These are phyloP conservation scores for Cercospora brassicicola DNA, from an alignment of 2,329 filamentous ascomycete species.

Conservation along the genomic window DNA sequence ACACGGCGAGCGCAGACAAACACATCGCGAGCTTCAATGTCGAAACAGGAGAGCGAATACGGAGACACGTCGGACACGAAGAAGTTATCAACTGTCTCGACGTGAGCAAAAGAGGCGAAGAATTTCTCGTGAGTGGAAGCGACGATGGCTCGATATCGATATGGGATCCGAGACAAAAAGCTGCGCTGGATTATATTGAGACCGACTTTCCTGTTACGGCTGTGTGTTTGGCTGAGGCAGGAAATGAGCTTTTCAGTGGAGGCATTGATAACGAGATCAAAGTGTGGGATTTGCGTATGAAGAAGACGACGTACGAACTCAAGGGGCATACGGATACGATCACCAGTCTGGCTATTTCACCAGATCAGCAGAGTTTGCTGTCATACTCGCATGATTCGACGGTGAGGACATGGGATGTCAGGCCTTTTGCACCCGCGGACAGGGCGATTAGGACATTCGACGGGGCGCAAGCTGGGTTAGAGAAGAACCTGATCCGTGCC, in stretches of 20 bases:
- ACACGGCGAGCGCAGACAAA: slow-evolving; percentile 90
- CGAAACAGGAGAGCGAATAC: slow-evolving; percentile 86
- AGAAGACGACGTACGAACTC: slow-evolving; percentile 82
- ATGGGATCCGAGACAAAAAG: slow-evolving; percentile 92
- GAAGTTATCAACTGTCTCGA: slow-evolving; percentile 94
- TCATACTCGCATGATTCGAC: slow-evolving; percentile 95
- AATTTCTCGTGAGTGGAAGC: slow-evolving; percentile 84
- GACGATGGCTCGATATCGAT: slow-evolving; percentile 93
- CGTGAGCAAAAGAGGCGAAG: slow-evolving; percentile 84
- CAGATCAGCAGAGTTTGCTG: slow-evolving; percentile 83
- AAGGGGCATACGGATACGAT: slow-evolving; percentile 88
- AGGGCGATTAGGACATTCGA: slow-evolving; percentile 85
- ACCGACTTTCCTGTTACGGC: slow-evolving; percentile 92
- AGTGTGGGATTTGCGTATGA: slow-evolving; percentile 94
- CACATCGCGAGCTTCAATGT: slow-evolving; percentile 93
- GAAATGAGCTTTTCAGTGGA: slow-evolving; percentile 91
- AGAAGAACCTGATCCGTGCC: slow-evolving; percentile 86
- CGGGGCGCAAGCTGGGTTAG: slow-evolving; percentile 80
- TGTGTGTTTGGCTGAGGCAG: slow-evolving; percentile 85
- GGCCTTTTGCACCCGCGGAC: slow-evolving; percentile 88
- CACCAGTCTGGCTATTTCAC: slow-evolving; percentile 86
- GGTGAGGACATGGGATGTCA: slow-evolving; percentile 91
- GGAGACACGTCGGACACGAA: slow-evolving; percentile 87
- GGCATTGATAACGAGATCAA: slow-evolving; percentile 97
- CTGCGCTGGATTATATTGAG: slow-evolving; percentile 81